phyloP scores from a whole-genome alignment of 2,329 filamentous ascomycete species.

The Orbilia ellipsospora region DNA sequence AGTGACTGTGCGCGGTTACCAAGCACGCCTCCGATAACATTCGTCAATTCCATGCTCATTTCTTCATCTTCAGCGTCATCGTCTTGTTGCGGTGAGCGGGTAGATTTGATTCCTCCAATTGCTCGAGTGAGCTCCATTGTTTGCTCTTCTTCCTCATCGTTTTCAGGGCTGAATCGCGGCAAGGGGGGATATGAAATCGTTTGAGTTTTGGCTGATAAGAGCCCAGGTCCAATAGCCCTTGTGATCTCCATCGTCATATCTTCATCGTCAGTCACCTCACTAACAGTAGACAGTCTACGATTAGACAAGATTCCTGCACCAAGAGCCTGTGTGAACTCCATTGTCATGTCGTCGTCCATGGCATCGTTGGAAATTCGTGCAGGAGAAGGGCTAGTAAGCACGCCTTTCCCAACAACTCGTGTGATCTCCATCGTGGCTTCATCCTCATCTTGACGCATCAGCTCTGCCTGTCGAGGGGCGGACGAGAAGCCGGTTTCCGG shows the following conservation, averaged over 20 bases:
- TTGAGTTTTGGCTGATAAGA: constrained; percentile 35
- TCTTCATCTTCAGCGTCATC: constrained; percentile 56
- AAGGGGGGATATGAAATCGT: constrained; percentile 43
- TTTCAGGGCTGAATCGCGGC: constrained; percentile 45
- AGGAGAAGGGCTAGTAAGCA: constrained; percentile 60
- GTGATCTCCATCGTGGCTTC: constrained; percentile 69
- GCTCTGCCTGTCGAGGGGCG: constrained; percentile 27
- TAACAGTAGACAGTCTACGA: constrained; percentile 56
- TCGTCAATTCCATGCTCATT: constrained; percentile 84
- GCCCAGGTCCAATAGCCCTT: constrained; percentile 54
- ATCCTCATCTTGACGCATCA: constrained; percentile 62
- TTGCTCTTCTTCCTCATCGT: constrained; percentile 53
- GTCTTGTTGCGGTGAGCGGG: constrained; percentile 18
- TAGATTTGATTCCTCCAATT: constrained; percentile 67
- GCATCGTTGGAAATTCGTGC: constrained; percentile 22
- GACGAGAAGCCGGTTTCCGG: constrained; percentile 52
- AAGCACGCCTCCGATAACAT: constrained; percentile 82
- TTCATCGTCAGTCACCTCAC: constrained; percentile 59
- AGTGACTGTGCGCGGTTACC: constrained; percentile 23
- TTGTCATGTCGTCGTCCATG: constrained; percentile 77
- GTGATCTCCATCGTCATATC: constrained; percentile 64
- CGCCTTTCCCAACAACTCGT: constrained; percentile 67
- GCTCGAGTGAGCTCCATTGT: constrained; percentile 67
- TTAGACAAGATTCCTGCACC: constrained; percentile 61
- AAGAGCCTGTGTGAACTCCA: constrained; percentile 78